Evolutionary conservation across 2,329 filamentous ascomycete genomes (phyloP), one percentile per base, ranked within the genome.

Genomic region (Botrytis fragariae): DNA sequence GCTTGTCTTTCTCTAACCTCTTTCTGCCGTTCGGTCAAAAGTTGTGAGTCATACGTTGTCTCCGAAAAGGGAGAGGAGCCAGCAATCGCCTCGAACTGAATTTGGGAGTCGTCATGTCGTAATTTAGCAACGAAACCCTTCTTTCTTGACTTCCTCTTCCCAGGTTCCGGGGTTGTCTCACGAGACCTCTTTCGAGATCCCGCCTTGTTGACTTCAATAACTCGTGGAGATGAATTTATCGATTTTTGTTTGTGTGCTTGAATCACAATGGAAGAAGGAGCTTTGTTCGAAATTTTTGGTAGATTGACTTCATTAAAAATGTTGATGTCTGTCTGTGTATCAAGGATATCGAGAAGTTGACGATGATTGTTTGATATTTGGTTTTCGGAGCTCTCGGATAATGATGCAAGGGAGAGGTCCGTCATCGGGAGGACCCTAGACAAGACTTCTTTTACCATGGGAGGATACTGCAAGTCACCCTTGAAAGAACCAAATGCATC

Each of bases 21-120:
- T 78, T 87, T 91, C 80, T 97, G 94, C 61, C 90, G 88, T 51
- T 95, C 92, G 0, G 94, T 97, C 67, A 97, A 84, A 29, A 90
- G 83, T 77, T 96, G 93, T 0, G 92, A 93, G 72, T 93, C 90
- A 3, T 86, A 79, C 0, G 81, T 82, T 22, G 83, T 82, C 7
- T 85, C 83, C 4, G 86, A 81, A 2, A 83, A 83, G 0, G 86
- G 84, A 0, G 90, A 89, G 20, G 90, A 89, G 44, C 88, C 87
- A 61, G 95, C 87, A 64, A 95, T 91, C 0, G 89, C 84, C 4
- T 91, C 89, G 78, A 96, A 96, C 61, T 93, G 87, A 39, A 97
- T 87, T 79, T 97, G 94, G 0, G 93, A 97, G 81, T 97, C 88
- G 75, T 97, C 89, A 77, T 97, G 94, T 48, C 92, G 89, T 42